Evolutionary conservation across 768 basidiomycete genomes (phyloP).

Genomic region (Pilatotrama ljubarskyi): DNA sequence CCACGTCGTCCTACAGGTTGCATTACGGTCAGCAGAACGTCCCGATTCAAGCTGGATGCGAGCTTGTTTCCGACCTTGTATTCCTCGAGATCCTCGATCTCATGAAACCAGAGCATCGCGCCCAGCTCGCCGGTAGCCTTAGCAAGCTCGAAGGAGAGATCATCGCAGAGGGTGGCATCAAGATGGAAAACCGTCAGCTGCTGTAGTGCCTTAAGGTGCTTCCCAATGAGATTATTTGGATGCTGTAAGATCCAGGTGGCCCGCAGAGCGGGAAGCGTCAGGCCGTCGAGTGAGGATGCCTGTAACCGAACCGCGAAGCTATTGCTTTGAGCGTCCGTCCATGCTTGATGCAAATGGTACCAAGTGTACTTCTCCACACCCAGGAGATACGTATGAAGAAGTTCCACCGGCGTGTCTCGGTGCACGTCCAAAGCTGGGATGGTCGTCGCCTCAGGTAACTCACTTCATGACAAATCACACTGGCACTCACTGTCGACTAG

Average conservation of each 20-base stretch:
- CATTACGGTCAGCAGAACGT: background rate
- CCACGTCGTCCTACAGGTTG: conserved; percentile 11
- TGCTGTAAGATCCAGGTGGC: conserved; percentile 36
- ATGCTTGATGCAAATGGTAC: conserved; percentile 28
- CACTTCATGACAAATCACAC: no score
- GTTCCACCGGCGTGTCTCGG: conserved; percentile 11
- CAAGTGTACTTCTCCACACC: conserved; percentile 35
- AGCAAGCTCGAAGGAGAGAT: background rate
- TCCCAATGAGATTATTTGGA: conserved; percentile 36
- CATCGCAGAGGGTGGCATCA: conserved; percentile 5
- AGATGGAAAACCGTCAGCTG: conserved; percentile 35
- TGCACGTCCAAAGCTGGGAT: conserved; percentile 2
- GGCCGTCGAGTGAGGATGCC: conserved; percentile 28
- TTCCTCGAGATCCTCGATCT: conserved; percentile 10
- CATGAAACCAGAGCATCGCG: conserved; percentile 12
- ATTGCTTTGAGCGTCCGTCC: conserved; percentile 28
- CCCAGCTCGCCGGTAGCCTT: conserved; percentile 18
- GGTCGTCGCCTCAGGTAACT: no score
- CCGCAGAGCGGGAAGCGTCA: conserved; percentile 29
- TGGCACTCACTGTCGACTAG: no score
- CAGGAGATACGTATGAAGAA: conserved; percentile 28
- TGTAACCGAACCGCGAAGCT: conserved; percentile 31
- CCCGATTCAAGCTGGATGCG: no score
- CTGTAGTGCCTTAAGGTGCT: conserved; percentile 37
- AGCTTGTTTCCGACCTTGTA: conserved; percentile 7